A percentile compares a stretch with the other conserved stretches of the same genome.
phyloP scores from a whole-genome alignment of 805 yeast genomes.

The Babjeviella inositovora region DNA sequence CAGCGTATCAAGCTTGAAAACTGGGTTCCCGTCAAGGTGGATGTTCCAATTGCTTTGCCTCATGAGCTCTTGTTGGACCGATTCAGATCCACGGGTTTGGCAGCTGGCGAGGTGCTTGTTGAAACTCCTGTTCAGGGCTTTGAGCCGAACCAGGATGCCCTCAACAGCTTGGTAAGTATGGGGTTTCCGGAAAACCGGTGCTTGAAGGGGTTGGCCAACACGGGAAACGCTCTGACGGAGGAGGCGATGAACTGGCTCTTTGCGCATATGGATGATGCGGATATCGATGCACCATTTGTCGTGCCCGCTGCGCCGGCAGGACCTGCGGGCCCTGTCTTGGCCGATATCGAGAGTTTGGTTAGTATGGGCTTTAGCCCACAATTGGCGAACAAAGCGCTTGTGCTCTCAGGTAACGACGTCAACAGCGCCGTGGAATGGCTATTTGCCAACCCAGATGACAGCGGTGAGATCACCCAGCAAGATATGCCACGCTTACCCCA shows the following conservation, averaged over 20 bases:
- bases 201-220: slow-evolving; percentile 49
- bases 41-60: slow-evolving; percentile 49
- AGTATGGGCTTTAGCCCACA: slow-evolving; percentile 68
- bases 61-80: slow-evolving; percentile 22
- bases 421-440: slow-evolving; percentile 88
- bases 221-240: slow-evolving; percentile 53
- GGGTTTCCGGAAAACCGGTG: slow-evolving; percentile 71
- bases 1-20: slow-evolving; percentile 71
- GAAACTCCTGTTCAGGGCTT: slow-evolving; percentile 16
- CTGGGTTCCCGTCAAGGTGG: slow-evolving; percentile 81
- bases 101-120: slow-evolving; percentile 14
- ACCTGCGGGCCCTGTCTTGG: slow-evolving; percentile 10
- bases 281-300: slow-evolving; percentile 49
- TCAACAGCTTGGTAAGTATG: slow-evolving; percentile 52
- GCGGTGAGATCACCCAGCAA: slow-evolving; percentile 30
- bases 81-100: slow-evolving; percentile 19
- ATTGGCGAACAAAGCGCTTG: slow-evolving; percentile 60
- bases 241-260: slow-evolving; percentile 84
- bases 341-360: slow-evolving; percentile 26
- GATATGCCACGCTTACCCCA: too few relatives aligned
- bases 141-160: slow-evolving; percentile 34
- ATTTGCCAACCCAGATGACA: slow-evolving; percentile 66
- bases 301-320: slow-evolving; percentile 7
- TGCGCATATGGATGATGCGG: slow-evolving; percentile 75
- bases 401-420: slow-evolving; percentile 37